Conservation (phyloP, 2,329 filamentous ascomycete species). For the Stagonosporopsis chrysanthemi region DNA sequence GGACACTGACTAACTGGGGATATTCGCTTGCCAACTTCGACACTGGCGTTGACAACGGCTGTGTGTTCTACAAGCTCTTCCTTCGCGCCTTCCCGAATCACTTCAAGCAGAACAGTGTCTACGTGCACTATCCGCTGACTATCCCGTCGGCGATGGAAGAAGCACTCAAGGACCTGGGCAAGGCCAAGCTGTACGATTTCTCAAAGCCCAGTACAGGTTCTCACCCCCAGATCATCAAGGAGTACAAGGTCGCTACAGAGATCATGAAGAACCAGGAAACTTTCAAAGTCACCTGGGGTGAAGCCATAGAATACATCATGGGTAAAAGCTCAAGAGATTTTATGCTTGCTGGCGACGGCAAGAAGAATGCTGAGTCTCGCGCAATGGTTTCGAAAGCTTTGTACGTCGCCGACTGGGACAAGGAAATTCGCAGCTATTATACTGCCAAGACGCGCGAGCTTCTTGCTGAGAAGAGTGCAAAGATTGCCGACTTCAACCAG, state of each 20-base stretch:
- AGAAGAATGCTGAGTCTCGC: slow-evolving; percentile 42
- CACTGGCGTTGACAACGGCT: slow-evolving; percentile 77
- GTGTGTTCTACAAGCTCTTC: slow-evolving; percentile 85
- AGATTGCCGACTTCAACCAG: slow-evolving; percentile 67
- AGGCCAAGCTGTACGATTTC: slow-evolving; percentile 74
- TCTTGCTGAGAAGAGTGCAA: slow-evolving; percentile 70
- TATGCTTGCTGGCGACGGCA: slow-evolving; percentile 57
- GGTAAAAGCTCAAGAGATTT: slow-evolving; percentile 63
- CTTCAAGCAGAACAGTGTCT: slow-evolving; percentile 79
- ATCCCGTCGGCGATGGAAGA: slow-evolving; percentile 75
- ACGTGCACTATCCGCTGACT: slow-evolving; percentile 78
- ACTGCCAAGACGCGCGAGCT: slow-evolving; percentile 67
- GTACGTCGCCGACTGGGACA: slow-evolving; percentile 67
- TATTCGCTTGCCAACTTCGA: slow-evolving; percentile 78
- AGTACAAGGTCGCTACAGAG: slow-evolving; percentile 67
- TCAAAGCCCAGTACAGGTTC: slow-evolving; percentile 61
- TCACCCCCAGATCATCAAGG: slow-evolving; percentile 62
- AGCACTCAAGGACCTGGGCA: slow-evolving; percentile 72
- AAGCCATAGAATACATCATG: slow-evolving; percentile 69
- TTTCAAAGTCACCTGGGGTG: slow-evolving; percentile 72
- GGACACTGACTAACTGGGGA: slow-evolving; percentile 83
- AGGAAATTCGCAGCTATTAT: slow-evolving; percentile 74
- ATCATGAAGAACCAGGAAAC: slow-evolving; percentile 67
- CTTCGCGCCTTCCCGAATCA: slow-evolving; percentile 80
- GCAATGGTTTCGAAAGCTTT: slow-evolving; percentile 60